These are phyloP conservation scores for Botryotinia convoluta DNA, from an alignment of 2,329 filamentous ascomycete genomes.

Conservation along the genomic window DNA sequence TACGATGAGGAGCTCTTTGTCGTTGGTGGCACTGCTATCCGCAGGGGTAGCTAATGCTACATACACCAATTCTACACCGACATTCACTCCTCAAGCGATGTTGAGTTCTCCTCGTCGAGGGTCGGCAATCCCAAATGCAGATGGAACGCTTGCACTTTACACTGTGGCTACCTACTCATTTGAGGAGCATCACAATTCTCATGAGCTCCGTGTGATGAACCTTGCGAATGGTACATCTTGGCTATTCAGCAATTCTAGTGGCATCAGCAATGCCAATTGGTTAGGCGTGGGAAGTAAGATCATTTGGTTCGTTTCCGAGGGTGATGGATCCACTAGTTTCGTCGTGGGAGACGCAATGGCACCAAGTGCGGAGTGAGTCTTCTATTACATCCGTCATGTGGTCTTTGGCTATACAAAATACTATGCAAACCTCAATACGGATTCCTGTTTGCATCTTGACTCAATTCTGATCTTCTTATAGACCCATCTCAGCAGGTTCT, in stretches of 20 bases:
- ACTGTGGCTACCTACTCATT: conserved; percentile 78
- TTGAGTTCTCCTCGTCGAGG: conserved; percentile 72
- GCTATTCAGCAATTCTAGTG: conserved; percentile 31
- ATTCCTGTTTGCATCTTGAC: background rate
- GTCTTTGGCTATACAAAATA: background rate
- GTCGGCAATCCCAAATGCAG: conserved; percentile 63
- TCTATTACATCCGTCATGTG: background rate
- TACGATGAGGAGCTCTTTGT: conserved; percentile 17
- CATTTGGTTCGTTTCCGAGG: conserved; percentile 29
- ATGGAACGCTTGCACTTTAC: conserved; percentile 63
- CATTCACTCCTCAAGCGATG: conserved; percentile 71
- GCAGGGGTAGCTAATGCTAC: conserved; percentile 19
- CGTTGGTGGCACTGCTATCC: conserved; percentile 8
- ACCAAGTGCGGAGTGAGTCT: conserved; percentile 28
- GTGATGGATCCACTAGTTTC: conserved; percentile 32
- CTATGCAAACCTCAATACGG: too few species aligned
- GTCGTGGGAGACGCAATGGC: conserved; percentile 29
- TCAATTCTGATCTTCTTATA: conserved; percentile 20
- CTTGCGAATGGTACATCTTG: conserved; percentile 43
- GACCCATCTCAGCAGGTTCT: conserved; percentile 28
- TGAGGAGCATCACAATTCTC: conserved; percentile 61
- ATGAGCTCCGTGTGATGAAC: conserved; percentile 57
- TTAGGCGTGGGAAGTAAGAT: conserved; percentile 30
- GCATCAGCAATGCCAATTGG: conserved; percentile 30
- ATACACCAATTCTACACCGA: conserved; percentile 19